Evolutionary conservation across 768 basidiomycete species (phyloP).

Genomic region (Infundibulicybe gibba): DNA sequence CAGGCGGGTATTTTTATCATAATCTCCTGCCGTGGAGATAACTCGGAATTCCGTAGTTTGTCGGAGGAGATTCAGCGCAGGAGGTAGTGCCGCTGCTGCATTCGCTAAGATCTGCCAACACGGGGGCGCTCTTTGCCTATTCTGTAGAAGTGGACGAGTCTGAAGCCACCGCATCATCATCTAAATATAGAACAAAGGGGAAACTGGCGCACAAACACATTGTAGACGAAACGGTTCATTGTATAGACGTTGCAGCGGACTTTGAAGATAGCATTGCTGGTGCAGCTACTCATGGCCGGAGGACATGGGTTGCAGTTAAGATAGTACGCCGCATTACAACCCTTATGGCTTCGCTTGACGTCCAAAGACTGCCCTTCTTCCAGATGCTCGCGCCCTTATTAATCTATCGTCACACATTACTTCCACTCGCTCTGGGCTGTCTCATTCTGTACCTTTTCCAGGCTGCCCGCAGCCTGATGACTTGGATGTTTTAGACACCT

Average conservation of each 20-base stretch:
- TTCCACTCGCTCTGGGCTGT: constrained; percentile 28
- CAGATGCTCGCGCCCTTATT: constrained; percentile 55
- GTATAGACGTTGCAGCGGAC: constrained; percentile 75
- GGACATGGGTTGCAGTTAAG: constrained; percentile 86
- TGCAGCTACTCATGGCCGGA: constrained; percentile 30
- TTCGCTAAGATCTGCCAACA: constrained; percentile 59
- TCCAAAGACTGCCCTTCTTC: constrained; percentile 63
- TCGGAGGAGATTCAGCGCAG: constrained; percentile 80
- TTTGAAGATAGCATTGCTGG: constrained; percentile 58
- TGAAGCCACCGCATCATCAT: constrained; percentile 32
- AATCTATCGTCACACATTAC: constrained; percentile 60
- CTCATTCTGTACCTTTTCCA: constrained; percentile 55
- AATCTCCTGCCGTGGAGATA: not conserved
- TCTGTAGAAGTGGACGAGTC: constrained; percentile 79
- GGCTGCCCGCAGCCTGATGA: constrained; percentile 62
- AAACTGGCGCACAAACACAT: constrained; percentile 52
- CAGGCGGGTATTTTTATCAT: constrained; percentile 46
- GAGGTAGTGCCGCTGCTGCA: constrained; percentile 64
- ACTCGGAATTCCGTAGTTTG: constrained; percentile 53
- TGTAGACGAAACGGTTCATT: constrained; percentile 71
- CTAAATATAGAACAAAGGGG: constrained; percentile 15
- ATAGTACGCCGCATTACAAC: constrained; percentile 43
- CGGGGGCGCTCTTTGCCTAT: constrained; percentile 78
- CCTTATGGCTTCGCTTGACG: constrained; percentile 1
- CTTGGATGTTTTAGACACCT: constrained; percentile 43